phyloP scores from a whole-genome alignment of 352 stramenopile species.

The Phytopythium chamaehyphon region DNA sequence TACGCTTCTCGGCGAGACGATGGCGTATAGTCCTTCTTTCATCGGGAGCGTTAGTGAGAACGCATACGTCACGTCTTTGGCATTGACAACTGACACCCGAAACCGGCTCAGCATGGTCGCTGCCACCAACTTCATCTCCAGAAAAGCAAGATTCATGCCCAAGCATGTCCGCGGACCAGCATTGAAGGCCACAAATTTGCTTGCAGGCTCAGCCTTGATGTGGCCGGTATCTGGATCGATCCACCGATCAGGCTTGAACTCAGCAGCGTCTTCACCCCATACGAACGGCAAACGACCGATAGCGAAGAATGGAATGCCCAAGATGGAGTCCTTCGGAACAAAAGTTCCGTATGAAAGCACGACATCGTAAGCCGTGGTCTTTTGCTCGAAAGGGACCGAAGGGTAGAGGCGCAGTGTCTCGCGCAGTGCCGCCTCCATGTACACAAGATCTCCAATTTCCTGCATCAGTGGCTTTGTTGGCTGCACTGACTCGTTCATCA shows the following conservation, averaged over 20 bases:
- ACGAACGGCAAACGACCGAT: constrained; percentile 53
- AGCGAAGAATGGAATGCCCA: constrained; percentile 42
- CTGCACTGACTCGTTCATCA: not conserved
- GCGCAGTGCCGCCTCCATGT: constrained; percentile 41
- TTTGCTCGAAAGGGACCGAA: constrained; percentile 37
- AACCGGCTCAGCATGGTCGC: constrained; percentile 54
- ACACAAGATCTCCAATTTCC: constrained; percentile 24
- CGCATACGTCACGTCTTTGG: constrained; percentile 38
- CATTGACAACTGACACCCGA: constrained; percentile 29
- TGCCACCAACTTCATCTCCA: constrained; percentile 79
- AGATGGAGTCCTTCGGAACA: constrained; percentile 24
- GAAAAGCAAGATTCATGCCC: constrained; percentile 68
- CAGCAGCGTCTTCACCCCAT: constrained; percentile 49
- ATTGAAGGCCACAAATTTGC: constrained; percentile 67
- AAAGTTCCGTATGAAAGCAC: constrained; percentile 63
- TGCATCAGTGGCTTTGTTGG: constrained; percentile 17
- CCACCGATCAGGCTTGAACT: constrained; percentile 69
- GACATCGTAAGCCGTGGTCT: constrained; percentile 31
- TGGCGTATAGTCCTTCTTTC: constrained; percentile 22
- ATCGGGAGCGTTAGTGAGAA: constrained; percentile 47
- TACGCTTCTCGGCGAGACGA: constrained; percentile 26
- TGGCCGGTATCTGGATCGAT: constrained; percentile 37
- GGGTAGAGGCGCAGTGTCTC: constrained; percentile 59
- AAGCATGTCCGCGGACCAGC: constrained; percentile 65
- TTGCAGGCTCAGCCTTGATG: not conserved